Conservation (phyloP, 208 protist genomes). For the Porcisia hertigi region DNA sequence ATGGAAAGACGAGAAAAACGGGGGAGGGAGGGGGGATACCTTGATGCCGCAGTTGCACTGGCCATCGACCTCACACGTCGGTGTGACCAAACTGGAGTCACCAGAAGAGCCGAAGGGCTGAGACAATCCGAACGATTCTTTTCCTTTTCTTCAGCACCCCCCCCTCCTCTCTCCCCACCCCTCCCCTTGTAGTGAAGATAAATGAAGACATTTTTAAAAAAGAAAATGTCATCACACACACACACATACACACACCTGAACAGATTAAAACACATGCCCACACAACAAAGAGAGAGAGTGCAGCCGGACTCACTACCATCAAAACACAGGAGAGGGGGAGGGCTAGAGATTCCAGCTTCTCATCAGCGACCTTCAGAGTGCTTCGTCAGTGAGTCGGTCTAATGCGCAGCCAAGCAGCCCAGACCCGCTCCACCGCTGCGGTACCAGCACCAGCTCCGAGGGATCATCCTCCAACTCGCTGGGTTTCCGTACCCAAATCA, state of each 20-base stretch:
- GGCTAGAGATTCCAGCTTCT: background rate
- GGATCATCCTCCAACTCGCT: slow-evolving; percentile 27
- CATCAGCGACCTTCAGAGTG: background rate
- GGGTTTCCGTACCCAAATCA: slow-evolving; percentile 62
- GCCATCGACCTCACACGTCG: too few relatives aligned
- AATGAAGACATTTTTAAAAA: too few relatives aligned
- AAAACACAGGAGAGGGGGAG: background rate
- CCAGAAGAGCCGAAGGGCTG: too few relatives aligned
- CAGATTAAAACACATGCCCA: background rate
- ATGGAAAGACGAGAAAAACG: background rate
- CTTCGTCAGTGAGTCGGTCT: slow-evolving; percentile 31
- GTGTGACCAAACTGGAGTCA: too few relatives aligned
- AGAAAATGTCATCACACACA: too few relatives aligned
- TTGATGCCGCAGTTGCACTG: too few relatives aligned
- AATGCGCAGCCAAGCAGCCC: slow-evolving; percentile 82
- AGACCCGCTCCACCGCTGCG: slow-evolving; percentile 62
- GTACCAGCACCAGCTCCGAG: slow-evolving; percentile 59
- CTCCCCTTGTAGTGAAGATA: too few relatives aligned
- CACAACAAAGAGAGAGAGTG: background rate
- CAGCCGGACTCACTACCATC: background rate
- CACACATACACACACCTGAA: too few relatives aligned
- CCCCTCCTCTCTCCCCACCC: too few relatives aligned
- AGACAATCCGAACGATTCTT: too few relatives aligned
- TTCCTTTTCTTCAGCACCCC: too few relatives aligned
- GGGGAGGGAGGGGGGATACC: too few relatives aligned